Conservation (phyloP, 2,329 filamentous ascomycete genomes). For the Seiridium unicorne region DNA sequence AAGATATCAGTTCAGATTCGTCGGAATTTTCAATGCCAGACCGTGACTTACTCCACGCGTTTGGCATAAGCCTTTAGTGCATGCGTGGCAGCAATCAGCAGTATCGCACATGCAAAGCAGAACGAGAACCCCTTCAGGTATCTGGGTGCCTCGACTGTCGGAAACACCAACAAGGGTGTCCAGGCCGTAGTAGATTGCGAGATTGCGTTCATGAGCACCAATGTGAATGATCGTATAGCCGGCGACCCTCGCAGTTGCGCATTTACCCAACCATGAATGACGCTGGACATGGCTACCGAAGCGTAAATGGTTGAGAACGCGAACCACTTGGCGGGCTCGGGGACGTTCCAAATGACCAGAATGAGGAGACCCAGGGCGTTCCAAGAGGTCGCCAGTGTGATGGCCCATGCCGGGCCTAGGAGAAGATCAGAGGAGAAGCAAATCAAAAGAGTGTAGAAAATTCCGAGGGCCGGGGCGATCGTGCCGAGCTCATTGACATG, state of each 20-base stretch:
- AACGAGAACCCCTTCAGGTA: constrained; percentile 34
- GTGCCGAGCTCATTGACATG: constrained; percentile 50
- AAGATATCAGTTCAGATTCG: background rate
- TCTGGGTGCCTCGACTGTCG: constrained; percentile 38
- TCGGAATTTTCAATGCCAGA: background rate
- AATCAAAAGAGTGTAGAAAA: constrained; percentile 52
- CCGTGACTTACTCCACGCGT: constrained; percentile 17
- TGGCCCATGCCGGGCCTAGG: constrained; percentile 51
- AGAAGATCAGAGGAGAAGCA: constrained; percentile 54
- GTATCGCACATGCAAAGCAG: constrained; percentile 1
- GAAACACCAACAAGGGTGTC: constrained; percentile 51
- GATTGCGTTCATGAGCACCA: constrained; percentile 51
- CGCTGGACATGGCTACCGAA: constrained; percentile 49
- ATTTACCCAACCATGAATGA: constrained; percentile 56
- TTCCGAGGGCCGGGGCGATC: constrained; percentile 51
- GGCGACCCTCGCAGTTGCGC: constrained; percentile 42
- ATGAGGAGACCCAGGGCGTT: constrained; percentile 52
- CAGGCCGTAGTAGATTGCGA: constrained; percentile 54
- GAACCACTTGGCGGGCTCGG: constrained; percentile 52
- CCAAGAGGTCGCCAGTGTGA: constrained; percentile 47
- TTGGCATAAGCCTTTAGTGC: constrained; percentile 18
- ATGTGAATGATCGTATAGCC: constrained; percentile 43
- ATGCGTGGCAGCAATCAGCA: constrained; percentile 19
- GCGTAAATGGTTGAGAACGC: constrained; percentile 48
- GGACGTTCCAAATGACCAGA: constrained; percentile 54